Conservation (phyloP, 768 basidiomycete genomes). For the Termitomyces sp. region DNA sequence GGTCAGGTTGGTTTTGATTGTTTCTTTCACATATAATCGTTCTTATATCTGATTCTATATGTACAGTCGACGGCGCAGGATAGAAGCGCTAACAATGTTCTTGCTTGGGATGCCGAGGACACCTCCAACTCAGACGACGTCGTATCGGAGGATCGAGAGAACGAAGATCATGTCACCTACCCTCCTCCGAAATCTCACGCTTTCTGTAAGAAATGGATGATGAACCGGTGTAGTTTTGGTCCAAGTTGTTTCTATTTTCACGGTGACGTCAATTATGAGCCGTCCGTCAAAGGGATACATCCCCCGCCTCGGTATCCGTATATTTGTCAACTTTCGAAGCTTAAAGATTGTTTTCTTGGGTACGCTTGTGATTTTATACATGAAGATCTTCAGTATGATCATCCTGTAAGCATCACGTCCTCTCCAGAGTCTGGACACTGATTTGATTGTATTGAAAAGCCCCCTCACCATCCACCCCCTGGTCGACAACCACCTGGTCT, state of each 20-base stretch:
- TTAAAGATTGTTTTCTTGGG: constrained; percentile 4
- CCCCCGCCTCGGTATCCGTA: constrained; percentile 12
- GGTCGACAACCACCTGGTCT: neutral
- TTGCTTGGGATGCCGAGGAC: neutral
- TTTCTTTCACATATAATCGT: neutral
- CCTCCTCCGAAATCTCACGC: constrained; percentile 7
- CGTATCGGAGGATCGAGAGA: neutral
- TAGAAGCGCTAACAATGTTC: neutral
- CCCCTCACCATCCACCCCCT: neutral
- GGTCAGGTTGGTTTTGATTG: neutral
- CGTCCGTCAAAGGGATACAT: constrained; percentile 17
- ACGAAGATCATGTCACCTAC: neutral
- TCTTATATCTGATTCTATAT: no score
- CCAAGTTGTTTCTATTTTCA: constrained; percentile 13
- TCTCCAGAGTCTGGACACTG: neutral
- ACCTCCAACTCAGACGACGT: neutral
- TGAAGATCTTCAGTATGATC: constrained; percentile 15
- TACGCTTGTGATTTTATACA: constrained; percentile 13
- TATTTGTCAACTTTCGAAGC: constrained; percentile 5
- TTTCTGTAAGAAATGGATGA: constrained; percentile 15
- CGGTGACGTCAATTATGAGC: constrained; percentile 17
- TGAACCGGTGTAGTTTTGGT: constrained; percentile 11
- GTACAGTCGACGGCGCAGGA: neutral
- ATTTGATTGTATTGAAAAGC: neutral
- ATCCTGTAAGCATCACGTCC: neutral